Base-by-base conservation (phyloP, 2,329 filamentous ascomycete genomes). In the Geosmithia flava region DNA sequence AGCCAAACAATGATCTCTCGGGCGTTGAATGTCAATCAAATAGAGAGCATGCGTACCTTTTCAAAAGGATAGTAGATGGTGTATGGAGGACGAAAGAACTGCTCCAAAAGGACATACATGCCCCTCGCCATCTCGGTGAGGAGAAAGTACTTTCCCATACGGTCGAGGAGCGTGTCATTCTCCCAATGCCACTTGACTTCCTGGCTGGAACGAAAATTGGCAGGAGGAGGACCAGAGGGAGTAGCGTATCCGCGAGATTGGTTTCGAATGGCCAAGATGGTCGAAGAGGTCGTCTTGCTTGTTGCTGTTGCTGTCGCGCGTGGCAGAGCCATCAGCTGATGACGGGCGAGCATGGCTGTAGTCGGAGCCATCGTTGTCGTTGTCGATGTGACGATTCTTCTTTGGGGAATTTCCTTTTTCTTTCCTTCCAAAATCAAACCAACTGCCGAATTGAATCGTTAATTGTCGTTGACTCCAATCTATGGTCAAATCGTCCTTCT, bases 21-120 rank as follows among this genome's bases (percentile, higher is more conserved):
- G n/a, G n/a, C n/a, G n/a, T n/a, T n/a, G n/a, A n/a, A n/a, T n/a
- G n/a, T n/a, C n/a, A n/a, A n/a, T n/a, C n/a, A n/a, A n/a, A n/a
- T n/a, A n/a, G n/a, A n/a, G n/a, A n/a, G n/a, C n/a, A n/a, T n/a
- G n/a, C n/a, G n/a, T n/a, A 81, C 77, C 76, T 98, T 98, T 68
- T 98, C 93, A 69, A 96, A 98, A 42, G 93, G 93, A 64, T 98
- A 98, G 75, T 81, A 95, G 63, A 98, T 98, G 46, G 93, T 98
- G 77, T 78, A 97, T 86, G 93, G 90, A 70, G 91, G 88, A 68
- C 93, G 78, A 76, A 98, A 97, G 79, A 85, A 98, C 74, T 98
- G 91, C 78, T 98, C 93, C 63, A 98, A 65, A 68, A 93, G 81
- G 56, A 98, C 83, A 64, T 96, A 98, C 93, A 98, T 97, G 68